These are phyloP conservation scores for Saccharomyces hybrid DNA, from an alignment of 1,139 yeast genomes.

Conservation along the genomic window DNA sequence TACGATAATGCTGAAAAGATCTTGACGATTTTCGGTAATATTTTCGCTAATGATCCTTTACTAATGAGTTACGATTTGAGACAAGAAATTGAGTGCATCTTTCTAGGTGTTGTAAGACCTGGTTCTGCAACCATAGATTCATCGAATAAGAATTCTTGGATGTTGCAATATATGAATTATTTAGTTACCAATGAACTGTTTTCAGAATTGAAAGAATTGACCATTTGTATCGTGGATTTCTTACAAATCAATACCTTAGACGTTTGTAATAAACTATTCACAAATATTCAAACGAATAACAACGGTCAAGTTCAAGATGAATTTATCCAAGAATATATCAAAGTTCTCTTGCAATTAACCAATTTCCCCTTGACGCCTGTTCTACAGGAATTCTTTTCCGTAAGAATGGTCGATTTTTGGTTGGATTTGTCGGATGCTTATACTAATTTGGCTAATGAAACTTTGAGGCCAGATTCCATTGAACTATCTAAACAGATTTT, in stretches of 20 bases:
- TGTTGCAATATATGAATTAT: conserved; percentile 36
- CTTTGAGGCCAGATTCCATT: conserved; percentile 21
- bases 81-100: conserved; percentile 27
- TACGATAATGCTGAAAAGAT: conserved; percentile 24
- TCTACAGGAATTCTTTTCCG: conserved; percentile 63
- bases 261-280: conserved; percentile 42
- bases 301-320: conserved; percentile 12
- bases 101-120: conserved; percentile 29
- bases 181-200: conserved; percentile 37
- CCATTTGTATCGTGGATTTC: conserved; percentile 46
- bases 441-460: conserved; percentile 25
- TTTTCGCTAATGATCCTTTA: conserved; percentile 34
- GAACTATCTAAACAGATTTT: conserved; percentile 26
- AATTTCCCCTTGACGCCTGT: conserved; percentile 55
- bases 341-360: conserved; percentile 50
- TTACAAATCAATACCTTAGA: conserved; percentile 45
- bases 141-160: conserved; percentile 30
- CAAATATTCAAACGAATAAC: conserved; percentile 24
- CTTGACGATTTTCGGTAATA: conserved; percentile 22
- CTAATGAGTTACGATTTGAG: conserved; percentile 31
- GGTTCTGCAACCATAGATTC: conserved; percentile 11
- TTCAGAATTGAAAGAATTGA: conserved; percentile 42
- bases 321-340: conserved; percentile 37
- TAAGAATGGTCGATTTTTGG: conserved; percentile 74
- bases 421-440: conserved; percentile 58